Percentiles rank a stretch among this genome's conserved stretches.
Evolutionary conservation across 352 stramenopile genomes (phyloP).

Genomic region (Aphanomyces euteiches): DNA sequence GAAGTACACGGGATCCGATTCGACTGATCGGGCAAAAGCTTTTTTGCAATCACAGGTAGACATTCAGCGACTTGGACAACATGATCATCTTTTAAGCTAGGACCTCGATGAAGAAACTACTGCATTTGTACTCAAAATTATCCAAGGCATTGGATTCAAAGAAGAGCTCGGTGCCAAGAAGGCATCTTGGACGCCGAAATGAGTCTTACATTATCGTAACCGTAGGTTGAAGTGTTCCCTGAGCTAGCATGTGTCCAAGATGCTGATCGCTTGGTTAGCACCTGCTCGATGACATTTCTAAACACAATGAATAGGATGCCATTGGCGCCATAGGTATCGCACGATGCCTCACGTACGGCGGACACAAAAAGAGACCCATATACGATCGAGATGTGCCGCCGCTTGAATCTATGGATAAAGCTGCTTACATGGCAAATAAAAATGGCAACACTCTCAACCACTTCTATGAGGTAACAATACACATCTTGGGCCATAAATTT

Average conservation of each 20-base stretch:
- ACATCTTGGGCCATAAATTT: background rate
- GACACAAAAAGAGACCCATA: conserved; percentile 73
- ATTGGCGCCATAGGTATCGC: conserved; percentile 90
- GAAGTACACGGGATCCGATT: conserved; percentile 68
- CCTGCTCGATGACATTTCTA: conserved; percentile 9
- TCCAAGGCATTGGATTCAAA: conserved; percentile 83
- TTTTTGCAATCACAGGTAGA: conserved; percentile 52
- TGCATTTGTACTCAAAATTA: conserved; percentile 70
- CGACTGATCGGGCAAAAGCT: conserved; percentile 53
- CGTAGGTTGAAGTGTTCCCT: conserved; percentile 43
- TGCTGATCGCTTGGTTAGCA: conserved; percentile 70
- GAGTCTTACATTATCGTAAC: too few species aligned
- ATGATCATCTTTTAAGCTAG: conserved; percentile 7
- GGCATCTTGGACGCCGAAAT: conserved; percentile 13
- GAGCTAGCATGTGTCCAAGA: conserved; percentile 88
- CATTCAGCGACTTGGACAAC: background rate
- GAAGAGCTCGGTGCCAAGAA: conserved; percentile 54
- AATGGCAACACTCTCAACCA: conserved; percentile 79
- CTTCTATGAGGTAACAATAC: conserved; percentile 70
- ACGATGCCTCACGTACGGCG: conserved; percentile 87
- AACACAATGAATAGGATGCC: conserved; percentile 49
- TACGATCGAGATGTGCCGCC: conserved; percentile 68
- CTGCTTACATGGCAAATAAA: conserved; percentile 75
- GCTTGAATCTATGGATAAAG: conserved; percentile 59
- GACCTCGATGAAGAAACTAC: conserved; percentile 48